Base-by-base conservation (phyloP, 1,284 basidiomycete genomes). In the Ustilago hordei region DNA sequence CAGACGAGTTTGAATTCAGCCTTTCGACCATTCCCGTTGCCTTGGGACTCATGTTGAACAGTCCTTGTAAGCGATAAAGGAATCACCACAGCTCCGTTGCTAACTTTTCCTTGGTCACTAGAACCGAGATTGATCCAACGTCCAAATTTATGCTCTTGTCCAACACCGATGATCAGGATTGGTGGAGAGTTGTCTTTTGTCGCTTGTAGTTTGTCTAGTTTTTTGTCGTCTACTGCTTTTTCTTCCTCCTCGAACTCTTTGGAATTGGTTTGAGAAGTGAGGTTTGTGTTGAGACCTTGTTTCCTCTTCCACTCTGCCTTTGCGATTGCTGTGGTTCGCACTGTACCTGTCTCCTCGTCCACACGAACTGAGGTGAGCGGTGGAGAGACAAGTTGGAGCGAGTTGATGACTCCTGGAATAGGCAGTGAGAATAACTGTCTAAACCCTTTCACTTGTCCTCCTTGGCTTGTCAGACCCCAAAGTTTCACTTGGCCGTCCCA, bases 141-240 rank as follows among this genome's bases (percentile, higher is more conserved):
- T 8, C 95, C 96, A 34, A 95, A 87, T 62, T 93, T 90, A 79
- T 92, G 93, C 86, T 99, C 96, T 83, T 95, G 92, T 0, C 93
- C 93, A 1, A 95, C 83, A 4, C 92, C 94, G 4, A 91, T 94
- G 7, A 94, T 90, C 48, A 98, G 85, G 47, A 96, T 75, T 2
- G 84, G 84, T 8, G 82, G 64, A 15, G 60, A 60, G 45, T 70
- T 72, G 13, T 77, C 72, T 38, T 82, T 81, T 17, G 74, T 69
- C 4, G 64, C 65, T 4, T 59, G 35, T 9, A 81, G 36, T 1
- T 41, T 35, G 19, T 61, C 38, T 8, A 72, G 39, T 34, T 50
- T 48, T 13, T n/a, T 31, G 0, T 15, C 31, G 13, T 53, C 57
- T 43, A 23, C 7, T 41, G 19, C 12, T 43, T 28, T 12, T 13